Base-by-base conservation (phyloP, 345 rosid species). In the Erodium maritimum region DNA sequence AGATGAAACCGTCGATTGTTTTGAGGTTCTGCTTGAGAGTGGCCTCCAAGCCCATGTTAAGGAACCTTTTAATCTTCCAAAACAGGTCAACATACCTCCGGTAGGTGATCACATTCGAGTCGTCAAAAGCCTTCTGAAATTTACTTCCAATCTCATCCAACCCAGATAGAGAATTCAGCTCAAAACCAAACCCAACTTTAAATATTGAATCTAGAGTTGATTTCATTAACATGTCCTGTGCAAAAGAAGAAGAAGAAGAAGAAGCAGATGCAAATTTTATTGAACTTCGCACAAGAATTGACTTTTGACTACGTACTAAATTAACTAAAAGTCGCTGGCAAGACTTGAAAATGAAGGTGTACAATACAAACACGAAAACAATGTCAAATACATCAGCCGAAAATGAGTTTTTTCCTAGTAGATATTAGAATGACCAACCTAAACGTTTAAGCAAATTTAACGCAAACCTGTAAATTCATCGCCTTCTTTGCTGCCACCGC, bases 151-250 rank as follows among this genome's bases (percentile, higher is more conserved):
- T 62, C 46, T 69, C 60, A 33, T 65, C 63, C 17, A 64, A 67
- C 11, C 75, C 77, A 11, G 70, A 67, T 53, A 72, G 52, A 57
- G 65, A 23, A 61, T 69, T 67, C 58, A 78, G 66, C 23, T 78
- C 77, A 22, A 65, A 57, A 56, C 79, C 79, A 45, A 69, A 78
- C 34, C 79, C 82, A 48, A 69, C 75, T 65, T 78, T 69, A 54
- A 75, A 78, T 56, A 72, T 74, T 4, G 71, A 69, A 57, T 78
- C 79, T 19, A 78, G 57, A 57, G 77, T 71, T 17, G 66, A 66
- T 57, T 63, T 72, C 79, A 67, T 69, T 66, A 78, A 50, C 67
- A 75, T 33, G 57, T 75, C 79, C 82, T 78, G 67, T 24, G 50
- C 55, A 56, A 19, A 34, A 42, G 48, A 20, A 21, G 29, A 45